Percentiles rank a stretch among this genome's conserved stretches.
These are phyloP conservation scores for Xerocomus brunneocitrinus DNA, from an alignment of 768 basidiomycete species.

Conservation along the genomic window DNA sequence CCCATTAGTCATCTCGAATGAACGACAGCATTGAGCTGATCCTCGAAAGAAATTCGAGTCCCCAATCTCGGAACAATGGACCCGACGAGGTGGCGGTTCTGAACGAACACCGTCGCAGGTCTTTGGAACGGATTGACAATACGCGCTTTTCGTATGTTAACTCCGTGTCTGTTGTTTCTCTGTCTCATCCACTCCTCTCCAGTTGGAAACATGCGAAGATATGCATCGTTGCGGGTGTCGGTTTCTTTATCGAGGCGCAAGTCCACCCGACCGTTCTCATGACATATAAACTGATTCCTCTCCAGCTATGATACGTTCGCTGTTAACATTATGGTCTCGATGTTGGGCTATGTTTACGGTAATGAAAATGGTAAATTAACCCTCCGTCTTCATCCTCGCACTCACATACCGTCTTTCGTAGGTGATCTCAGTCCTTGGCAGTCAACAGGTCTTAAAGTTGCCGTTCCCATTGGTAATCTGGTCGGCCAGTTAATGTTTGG, in stretches of 20 bases:
- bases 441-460: constrained; percentile 74
- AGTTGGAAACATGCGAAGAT: constrained; percentile 84
- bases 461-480: constrained; percentile 67
- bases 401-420: constrained; percentile 2
- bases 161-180: not conserved
- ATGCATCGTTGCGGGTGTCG: constrained; percentile 63
- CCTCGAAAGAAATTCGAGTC: not conserved
- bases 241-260: constrained; percentile 86
- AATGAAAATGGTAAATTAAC: constrained; percentile 22
- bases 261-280: constrained; percentile 17
- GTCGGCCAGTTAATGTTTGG: constrained; percentile 74
- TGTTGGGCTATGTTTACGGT: constrained; percentile 80
- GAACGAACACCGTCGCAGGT: constrained; percentile 68
- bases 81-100: constrained; percentile 30
- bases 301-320: constrained; percentile 75
- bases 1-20: constrained; percentile 13
- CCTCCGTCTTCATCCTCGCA: not conserved
- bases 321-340: constrained; percentile 77
- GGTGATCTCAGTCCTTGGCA: constrained; percentile 48
- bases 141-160: constrained; percentile 71
- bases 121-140: constrained; percentile 80
- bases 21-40: not conserved
- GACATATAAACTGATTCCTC: not conserved
- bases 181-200: not conserved
- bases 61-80: not conserved